phyloP scores from a whole-genome alignment of 176 grass and related monocot genomes.

The Musa beccarii region DNA sequence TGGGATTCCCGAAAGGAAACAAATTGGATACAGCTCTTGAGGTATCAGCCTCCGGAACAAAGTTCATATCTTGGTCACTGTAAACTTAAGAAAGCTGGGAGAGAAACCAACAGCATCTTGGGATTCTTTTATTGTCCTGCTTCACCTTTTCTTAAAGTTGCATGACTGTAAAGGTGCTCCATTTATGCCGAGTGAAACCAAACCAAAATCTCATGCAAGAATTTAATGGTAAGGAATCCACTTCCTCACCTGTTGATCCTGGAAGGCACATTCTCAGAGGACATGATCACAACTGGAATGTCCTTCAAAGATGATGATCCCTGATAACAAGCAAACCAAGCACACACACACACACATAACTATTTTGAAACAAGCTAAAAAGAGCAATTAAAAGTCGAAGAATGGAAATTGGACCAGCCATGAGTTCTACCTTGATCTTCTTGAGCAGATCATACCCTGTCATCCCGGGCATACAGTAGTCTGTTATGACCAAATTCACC shows the following conservation, averaged over 20 bases:
- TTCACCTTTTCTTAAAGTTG: not conserved
- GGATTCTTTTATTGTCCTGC: not conserved
- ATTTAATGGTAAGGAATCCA: not conserved
- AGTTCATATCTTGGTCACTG: too few species aligned
- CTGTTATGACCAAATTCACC: slow-evolving; percentile 91
- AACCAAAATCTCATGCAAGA: not conserved
- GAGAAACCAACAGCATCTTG: not conserved
- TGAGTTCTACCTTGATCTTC: slow-evolving; percentile 66
- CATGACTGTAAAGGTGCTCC: not conserved
- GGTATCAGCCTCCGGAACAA: not conserved
- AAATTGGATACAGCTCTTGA: not conserved
- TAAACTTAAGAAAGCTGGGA: too few species aligned
- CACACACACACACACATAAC: not conserved
- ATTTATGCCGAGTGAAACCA: not conserved
- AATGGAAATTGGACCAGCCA: too few species aligned
- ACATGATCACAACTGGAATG: slow-evolving; percentile 97
- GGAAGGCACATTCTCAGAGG: slow-evolving; percentile 89
- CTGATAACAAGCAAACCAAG: slow-evolving; percentile 28
- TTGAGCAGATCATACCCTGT: slow-evolving; percentile 91
- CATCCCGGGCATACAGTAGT: slow-evolving; percentile 97
- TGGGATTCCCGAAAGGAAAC: not conserved
- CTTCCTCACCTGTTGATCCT: slow-evolving; percentile 77
- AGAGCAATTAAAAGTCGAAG: not conserved
- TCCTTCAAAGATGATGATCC: slow-evolving; percentile 69
- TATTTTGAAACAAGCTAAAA: not conserved